Evolutionary conservation across 495 filamentous ascomycete genomes (phyloP), one percentile per base, ranked within the genome.

Genomic region (Neurospora sp.): DNA sequence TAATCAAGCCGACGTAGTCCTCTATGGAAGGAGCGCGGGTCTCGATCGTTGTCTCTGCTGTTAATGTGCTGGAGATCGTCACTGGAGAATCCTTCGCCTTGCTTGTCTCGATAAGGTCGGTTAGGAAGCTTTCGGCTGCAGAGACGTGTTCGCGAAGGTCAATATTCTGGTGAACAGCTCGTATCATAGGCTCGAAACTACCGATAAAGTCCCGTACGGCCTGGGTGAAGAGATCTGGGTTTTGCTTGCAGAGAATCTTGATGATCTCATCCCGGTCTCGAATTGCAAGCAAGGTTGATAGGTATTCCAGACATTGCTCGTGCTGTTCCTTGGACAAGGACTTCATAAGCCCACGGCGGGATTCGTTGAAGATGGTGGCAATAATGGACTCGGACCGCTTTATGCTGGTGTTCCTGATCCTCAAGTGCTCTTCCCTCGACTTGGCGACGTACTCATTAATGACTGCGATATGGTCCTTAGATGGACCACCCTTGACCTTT

Each of bases 151-250:
- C 87, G 42, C 86, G 86, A 37, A 93, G 83, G 73, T 93, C 89
- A 9, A 91, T 85, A 5, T 87, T 86, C 70, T 91, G 86, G 72
- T 93, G 91, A 14, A 91, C 79, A 8, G 79, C 78, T 5, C 90
- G 85, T 44, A 93, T 91, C 71, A 92, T 87, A 4, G 88, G 89
- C n/a, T 92, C 90, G 73, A 90, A 91, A 7, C 87, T 87, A 0
- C 81, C 78, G 11, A 92, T 85, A 10, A 83, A 76, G 37, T 90
- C 86, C n/a, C 85, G 83, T 69, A 92, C 79, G 1, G 86, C 84
- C 6, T 85, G 81, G 3, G 90, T 92, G 5, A 90, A 83, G 5
- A 88, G 81, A 74, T 92, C 90, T 2, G 90, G 90, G 37, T 80
- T 83, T 60, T 85, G 81, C 23, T 84, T 85, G 76, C 90, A 92